Evolutionary conservation across 2,329 filamentous ascomycete species (phyloP).

Genomic region (Aspergillus viridinutans): DNA sequence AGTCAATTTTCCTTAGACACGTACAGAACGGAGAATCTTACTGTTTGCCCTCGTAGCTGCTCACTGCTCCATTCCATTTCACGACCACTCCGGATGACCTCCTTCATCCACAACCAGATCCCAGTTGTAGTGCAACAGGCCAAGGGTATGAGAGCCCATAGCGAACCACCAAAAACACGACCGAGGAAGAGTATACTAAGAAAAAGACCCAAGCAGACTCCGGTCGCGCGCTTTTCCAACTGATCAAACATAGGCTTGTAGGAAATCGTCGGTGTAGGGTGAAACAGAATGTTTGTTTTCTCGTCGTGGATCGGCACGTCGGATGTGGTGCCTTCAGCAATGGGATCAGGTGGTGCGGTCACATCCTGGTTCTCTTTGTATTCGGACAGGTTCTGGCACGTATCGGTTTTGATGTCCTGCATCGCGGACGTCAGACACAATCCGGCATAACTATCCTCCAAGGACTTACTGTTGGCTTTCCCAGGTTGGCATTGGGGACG

Average conservation of each 20-base stretch:
- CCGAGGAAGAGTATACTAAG: slow-evolving; percentile 71
- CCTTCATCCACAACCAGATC: slow-evolving; percentile 85
- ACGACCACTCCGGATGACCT: slow-evolving; percentile 74
- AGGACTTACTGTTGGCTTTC: slow-evolving; percentile 59
- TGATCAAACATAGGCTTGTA: slow-evolving; percentile 82
- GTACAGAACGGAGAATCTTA: slow-evolving; percentile 29
- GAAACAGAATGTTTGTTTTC: slow-evolving; percentile 93
- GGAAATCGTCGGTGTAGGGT: slow-evolving; percentile 84
- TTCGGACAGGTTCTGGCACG: slow-evolving; percentile 68
- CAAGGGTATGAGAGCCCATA: slow-evolving; percentile 73
- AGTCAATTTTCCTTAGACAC: not conserved
- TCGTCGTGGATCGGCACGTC: slow-evolving; percentile 95
- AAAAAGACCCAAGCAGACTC: slow-evolving; percentile 67
- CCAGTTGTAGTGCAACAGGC: slow-evolving; percentile 68
- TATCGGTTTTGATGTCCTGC: slow-evolving; percentile 63
- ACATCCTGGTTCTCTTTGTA: slow-evolving; percentile 85
- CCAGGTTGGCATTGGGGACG: slow-evolving; percentile 84
- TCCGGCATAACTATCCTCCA: not conserved
- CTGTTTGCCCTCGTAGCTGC: slow-evolving; percentile 74
- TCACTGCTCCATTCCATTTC: slow-evolving; percentile 87
- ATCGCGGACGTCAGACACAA: slow-evolving; percentile 1
- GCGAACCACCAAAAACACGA: slow-evolving; percentile 70
- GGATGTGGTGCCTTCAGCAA: slow-evolving; percentile 75
- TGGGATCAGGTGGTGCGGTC: slow-evolving; percentile 83
- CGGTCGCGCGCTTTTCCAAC: slow-evolving; percentile 69